These are phyloP conservation scores for Colletotrichum sojae DNA, from an alignment of 2,329 filamentous ascomycete species.

Conservation along the genomic window DNA sequence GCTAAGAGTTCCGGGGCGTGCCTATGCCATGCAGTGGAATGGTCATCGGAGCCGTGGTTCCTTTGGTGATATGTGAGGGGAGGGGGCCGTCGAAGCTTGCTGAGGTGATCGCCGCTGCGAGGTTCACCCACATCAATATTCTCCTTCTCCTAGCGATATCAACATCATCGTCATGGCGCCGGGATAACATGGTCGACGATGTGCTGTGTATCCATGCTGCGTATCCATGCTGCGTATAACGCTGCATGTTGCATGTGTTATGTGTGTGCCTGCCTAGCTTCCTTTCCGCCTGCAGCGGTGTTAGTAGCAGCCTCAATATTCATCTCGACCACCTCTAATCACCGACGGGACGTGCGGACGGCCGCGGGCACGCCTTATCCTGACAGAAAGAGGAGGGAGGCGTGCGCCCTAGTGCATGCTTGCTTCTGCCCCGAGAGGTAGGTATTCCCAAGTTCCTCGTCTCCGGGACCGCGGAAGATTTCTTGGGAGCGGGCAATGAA, in stretches of 20 bases:
- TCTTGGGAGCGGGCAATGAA: neutral
- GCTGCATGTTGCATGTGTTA: slow-evolving; percentile 4
- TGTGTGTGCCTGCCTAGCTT: neutral
- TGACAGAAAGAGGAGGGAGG: too few species aligned
- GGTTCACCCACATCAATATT: neutral
- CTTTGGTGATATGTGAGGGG: slow-evolving; percentile 18
- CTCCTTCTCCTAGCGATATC: too few species aligned
- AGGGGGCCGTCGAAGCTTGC: neutral
- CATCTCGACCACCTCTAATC: slow-evolving; percentile 5
- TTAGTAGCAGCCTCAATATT: neutral
- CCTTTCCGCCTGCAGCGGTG: neutral
- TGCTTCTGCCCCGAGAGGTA: slow-evolving; percentile 2
- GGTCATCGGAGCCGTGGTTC: neutral
- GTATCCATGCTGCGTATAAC: too few species aligned
- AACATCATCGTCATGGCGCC: slow-evolving; percentile 18
- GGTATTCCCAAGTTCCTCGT: slow-evolving; percentile 1
- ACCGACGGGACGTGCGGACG: neutral
- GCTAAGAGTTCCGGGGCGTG: too few species aligned
- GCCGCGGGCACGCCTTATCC: too few species aligned
- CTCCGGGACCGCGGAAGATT: neutral
- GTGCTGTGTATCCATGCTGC: neutral
- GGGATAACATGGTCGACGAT: slow-evolving; percentile 21
- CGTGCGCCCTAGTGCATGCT: neutral
- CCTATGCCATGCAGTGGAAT: neutral
- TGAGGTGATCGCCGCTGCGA: slow-evolving; percentile 21